phyloP scores from a whole-genome alignment of 352 stramenopile genomes.

The Pythium grandisporangium region DNA sequence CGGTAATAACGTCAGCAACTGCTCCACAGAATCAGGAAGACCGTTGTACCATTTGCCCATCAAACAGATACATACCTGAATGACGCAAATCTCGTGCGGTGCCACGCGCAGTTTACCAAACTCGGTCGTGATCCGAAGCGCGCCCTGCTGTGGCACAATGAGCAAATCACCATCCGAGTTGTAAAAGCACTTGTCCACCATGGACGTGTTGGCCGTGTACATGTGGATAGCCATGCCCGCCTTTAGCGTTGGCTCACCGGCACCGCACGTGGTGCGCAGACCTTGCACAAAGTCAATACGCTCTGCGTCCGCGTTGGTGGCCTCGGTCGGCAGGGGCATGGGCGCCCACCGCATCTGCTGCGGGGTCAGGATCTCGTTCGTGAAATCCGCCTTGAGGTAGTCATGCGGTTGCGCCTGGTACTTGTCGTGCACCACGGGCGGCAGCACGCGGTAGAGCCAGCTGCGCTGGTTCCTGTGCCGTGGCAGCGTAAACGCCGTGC shows the following conservation, averaged over 20 bases:
- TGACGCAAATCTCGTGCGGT: conserved; percentile 92
- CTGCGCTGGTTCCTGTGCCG: conserved; percentile 80
- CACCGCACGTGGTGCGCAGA: conserved; percentile 77
- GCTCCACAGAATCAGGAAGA: no score
- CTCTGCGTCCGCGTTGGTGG: no score
- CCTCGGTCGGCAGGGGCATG: conserved; percentile 53
- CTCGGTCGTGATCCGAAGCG: conserved; percentile 91
- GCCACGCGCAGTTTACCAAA: conserved; percentile 82
- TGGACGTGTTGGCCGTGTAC: conserved; percentile 88
- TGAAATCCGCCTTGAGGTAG: conserved; percentile 67
- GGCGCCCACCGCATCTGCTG: conserved; percentile 92
- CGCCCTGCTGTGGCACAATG: conserved; percentile 84
- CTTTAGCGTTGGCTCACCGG: conserved; percentile 87
- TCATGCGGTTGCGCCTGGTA: conserved; percentile 35
- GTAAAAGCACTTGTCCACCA: conserved; percentile 89
- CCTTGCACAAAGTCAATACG: conserved; percentile 86
- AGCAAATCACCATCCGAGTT: conserved; percentile 97
- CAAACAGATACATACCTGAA: no score
- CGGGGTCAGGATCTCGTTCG: conserved; percentile 57
- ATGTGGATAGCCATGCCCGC: conserved; percentile 91
- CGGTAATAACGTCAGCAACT: no score
- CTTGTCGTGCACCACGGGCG: conserved; percentile 73
- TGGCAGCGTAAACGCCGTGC: conserved; percentile 94
- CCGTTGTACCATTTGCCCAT: no score
- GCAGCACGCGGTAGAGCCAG: conserved; percentile 93